Conservation (phyloP, 176 grass and related monocot genomes). For the Saccharum officinarum region DNA sequence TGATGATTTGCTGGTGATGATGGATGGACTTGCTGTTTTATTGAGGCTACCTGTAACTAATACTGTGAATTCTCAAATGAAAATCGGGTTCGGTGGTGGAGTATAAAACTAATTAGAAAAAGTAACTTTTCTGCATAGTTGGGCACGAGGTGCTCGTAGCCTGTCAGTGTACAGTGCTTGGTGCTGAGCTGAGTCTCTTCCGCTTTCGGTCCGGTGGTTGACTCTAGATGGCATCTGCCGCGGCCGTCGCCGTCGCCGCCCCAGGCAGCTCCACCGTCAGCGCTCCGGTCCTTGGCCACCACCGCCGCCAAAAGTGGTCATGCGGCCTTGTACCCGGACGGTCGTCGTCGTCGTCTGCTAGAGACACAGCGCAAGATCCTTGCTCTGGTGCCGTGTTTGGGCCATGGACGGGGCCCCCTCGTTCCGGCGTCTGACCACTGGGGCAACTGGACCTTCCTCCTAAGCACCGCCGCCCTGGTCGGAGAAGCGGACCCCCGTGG, state of each 20-base stretch:
- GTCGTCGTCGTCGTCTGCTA: not conserved
- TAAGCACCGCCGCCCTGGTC: conserved; percentile 53
- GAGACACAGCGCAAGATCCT: not conserved
- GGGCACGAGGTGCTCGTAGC: too few species aligned
- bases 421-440: conserved; percentile 64
- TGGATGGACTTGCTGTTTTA: not conserved
- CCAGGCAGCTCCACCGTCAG: not conserved
- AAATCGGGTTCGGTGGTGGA: too few species aligned
- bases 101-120: too few species aligned
- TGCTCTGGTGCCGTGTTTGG: not conserved
- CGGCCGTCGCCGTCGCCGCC: not conserved
- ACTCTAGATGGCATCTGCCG: not conserved
- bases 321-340: not conserved
- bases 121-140: too few species aligned
- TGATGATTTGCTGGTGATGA: not conserved
- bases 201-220: not conserved
- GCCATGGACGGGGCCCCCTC: conserved; percentile 31
- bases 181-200: too few species aligned
- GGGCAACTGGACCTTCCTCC: conserved; percentile 83
- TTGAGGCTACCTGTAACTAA: too few species aligned
- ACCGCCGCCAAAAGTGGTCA: not conserved
- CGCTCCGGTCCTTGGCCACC: not conserved
- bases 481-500: conserved; percentile 36
- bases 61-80: too few species aligned
- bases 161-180: too few species aligned